Conservation (phyloP, 371 early-diverging fungal species). For the Mortierella polycephala region DNA sequence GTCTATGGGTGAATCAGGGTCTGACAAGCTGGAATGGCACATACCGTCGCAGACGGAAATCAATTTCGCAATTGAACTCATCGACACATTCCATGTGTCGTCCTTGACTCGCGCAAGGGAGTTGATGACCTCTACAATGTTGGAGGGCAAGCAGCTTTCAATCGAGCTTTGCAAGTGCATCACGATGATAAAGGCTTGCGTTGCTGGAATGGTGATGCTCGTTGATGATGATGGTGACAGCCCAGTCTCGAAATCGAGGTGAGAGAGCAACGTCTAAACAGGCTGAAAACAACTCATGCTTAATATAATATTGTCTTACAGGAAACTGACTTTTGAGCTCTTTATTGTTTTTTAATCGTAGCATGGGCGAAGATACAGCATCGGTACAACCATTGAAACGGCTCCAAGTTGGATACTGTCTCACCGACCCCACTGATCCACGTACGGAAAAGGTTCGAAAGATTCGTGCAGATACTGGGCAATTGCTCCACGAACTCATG, state of each 20-base stretch:
- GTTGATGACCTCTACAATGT: slow-evolving; percentile 55
- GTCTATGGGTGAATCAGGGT: slow-evolving; percentile 60
- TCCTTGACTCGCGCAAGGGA: slow-evolving; percentile 59
- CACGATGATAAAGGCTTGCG: slow-evolving; percentile 63
- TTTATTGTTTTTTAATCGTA: not conserved
- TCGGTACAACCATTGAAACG: slow-evolving; percentile 45
- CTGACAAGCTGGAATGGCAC: slow-evolving; percentile 80
- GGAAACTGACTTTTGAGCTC: not conserved
- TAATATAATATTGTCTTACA: not conserved
- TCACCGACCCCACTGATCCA: slow-evolving; percentile 63
- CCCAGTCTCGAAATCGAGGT: slow-evolving; percentile 49
- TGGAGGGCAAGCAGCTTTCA: slow-evolving; percentile 56
- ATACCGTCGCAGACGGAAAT: slow-evolving; percentile 74
- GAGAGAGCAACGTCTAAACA: not conserved
- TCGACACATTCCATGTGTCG: slow-evolving; percentile 62
- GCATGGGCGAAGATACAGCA: slow-evolving; percentile 58
- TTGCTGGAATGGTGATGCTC: slow-evolving; percentile 65
- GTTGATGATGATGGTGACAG: slow-evolving; percentile 65
- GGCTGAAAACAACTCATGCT: not conserved
- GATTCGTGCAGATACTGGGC: slow-evolving; percentile 66
- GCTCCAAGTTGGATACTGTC: slow-evolving; percentile 71
- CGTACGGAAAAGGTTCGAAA: slow-evolving; percentile 56
- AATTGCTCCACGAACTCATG: slow-evolving; percentile 64
- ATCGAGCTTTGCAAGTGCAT: slow-evolving; percentile 71
- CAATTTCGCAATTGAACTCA: slow-evolving; percentile 71